phyloP scores from a whole-genome alignment of 2,329 filamentous ascomycete genomes.

The Huntiella abstrusa region DNA sequence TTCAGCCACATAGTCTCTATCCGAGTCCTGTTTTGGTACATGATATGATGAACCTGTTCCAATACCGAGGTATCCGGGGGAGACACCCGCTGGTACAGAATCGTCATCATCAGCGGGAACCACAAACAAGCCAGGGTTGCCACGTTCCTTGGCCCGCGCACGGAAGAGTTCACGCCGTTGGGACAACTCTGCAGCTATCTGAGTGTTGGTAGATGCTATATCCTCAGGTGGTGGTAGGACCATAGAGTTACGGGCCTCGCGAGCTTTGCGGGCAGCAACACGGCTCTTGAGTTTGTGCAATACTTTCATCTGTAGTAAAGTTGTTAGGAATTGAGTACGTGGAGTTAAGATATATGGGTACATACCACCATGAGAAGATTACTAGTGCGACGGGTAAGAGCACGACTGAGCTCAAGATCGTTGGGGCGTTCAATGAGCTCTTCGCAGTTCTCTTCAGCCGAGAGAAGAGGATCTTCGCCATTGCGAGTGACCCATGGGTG shows the following conservation, averaged over 20 bases:
- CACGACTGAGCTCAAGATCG: conserved; percentile 73
- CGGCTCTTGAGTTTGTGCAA: conserved; percentile 68
- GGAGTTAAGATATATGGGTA: conserved; percentile 5
- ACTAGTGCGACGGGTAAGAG: conserved; percentile 78
- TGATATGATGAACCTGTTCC: conserved; percentile 33
- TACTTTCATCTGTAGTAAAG: conserved; percentile 54
- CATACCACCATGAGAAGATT: conserved; percentile 66
- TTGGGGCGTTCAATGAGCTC: conserved; percentile 68
- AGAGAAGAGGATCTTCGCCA: conserved; percentile 59
- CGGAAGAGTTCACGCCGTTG: conserved; percentile 5
- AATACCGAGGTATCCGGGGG: conserved; percentile 54
- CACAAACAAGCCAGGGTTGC: conserved; percentile 17
- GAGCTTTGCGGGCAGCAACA: conserved; percentile 27
- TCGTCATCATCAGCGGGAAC: neutral
- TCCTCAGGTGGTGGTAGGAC: conserved; percentile 5
- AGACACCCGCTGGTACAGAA: neutral
- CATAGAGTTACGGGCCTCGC: neutral
- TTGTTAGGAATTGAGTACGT: neutral
- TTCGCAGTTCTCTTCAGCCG: conserved; percentile 70
- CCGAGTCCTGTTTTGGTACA: conserved; percentile 26
- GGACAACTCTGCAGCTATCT: conserved; percentile 5
- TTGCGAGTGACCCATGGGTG: conserved; percentile 84
- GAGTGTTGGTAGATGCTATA: conserved; percentile 6
- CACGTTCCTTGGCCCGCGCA: conserved; percentile 8
- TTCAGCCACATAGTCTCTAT: conserved; percentile 29